A percentile compares a stretch with the other conserved stretches of the same genome.
phyloP scores from a whole-genome alignment of 192 early-diverging fungal genomes.

The Phycomyces nitens region DNA sequence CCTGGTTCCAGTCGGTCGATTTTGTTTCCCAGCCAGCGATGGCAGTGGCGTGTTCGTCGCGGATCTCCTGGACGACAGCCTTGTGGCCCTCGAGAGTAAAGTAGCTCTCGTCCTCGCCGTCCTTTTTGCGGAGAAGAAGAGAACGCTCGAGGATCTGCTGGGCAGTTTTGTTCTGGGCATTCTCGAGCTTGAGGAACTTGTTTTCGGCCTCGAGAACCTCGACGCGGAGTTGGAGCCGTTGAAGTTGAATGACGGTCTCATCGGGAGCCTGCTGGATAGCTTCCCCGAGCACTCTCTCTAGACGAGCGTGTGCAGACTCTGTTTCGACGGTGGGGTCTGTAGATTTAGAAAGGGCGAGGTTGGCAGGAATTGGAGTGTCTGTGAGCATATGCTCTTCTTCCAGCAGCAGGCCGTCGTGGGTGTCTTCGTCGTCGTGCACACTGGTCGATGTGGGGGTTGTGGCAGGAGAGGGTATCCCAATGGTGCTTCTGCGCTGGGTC shows the following conservation, averaged over 20 bases:
- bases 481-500: not conserved
- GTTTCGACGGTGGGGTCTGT: constrained; percentile 7
- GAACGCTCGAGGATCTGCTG: constrained; percentile 53
- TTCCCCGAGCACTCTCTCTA: constrained; percentile 19
- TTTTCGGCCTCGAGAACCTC: constrained; percentile 73
- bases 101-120: constrained; percentile 25
- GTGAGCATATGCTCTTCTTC: constrained; percentile 15
- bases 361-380: constrained; percentile 23
- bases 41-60: constrained; percentile 9
- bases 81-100: constrained; percentile 29
- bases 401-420: constrained; percentile 8
- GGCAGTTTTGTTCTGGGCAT: constrained; percentile 56
- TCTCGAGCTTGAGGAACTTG: constrained; percentile 60
- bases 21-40: constrained; percentile 13
- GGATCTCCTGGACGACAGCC: constrained; percentile 26
- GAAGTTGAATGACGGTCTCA: constrained; percentile 40
- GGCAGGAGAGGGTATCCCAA: constrained; percentile 6
- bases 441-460: constrained; percentile 10
- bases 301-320: constrained; percentile 15
- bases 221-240: constrained; percentile 60
- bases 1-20: constrained; percentile 1
- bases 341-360: constrained; percentile 31
- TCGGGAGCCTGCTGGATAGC: constrained; percentile 26
- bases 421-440: constrained; percentile 20
- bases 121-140: constrained; percentile 13